phyloP scores from a whole-genome alignment of 306 rosid genomes.

The Hippophae gyantsensis region DNA sequence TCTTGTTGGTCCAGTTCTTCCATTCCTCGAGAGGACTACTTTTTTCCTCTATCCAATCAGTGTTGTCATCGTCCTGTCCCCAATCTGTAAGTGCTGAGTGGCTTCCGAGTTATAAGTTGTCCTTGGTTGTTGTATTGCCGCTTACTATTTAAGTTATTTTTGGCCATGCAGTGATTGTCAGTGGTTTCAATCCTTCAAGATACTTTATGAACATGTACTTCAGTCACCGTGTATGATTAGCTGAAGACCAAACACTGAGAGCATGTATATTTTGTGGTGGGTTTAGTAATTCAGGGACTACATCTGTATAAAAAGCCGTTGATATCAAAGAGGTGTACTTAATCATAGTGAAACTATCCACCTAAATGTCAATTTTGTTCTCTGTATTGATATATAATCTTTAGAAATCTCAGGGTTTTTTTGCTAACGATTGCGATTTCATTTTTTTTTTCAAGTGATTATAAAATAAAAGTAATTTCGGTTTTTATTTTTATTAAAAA shows the following conservation, averaged over 20 bases:
- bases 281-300: slow-evolving; percentile 29
- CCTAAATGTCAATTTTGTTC: slow-evolving; percentile 20
- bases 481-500: not conserved
- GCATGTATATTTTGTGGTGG: slow-evolving; percentile 31
- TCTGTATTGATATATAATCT: slow-evolving; percentile 10
- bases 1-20: slow-evolving; percentile 60
- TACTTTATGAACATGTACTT: slow-evolving; percentile 85
- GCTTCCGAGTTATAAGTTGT: slow-evolving; percentile 17
- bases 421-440: not conserved
- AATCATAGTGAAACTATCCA: slow-evolving; percentile 26
- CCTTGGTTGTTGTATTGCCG: slow-evolving; percentile 6
- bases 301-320: slow-evolving; percentile 30
- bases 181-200: slow-evolving; percentile 98
- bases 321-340: slow-evolving; percentile 28
- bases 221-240: slow-evolving; percentile 52
- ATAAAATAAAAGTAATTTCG: too few species aligned
- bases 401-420: not conserved
- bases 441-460: too few species aligned
- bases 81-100: slow-evolving; percentile 71
- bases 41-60: slow-evolving; percentile 93
- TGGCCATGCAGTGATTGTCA: slow-evolving; percentile 68
- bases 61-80: slow-evolving; percentile 75
- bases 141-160: slow-evolving; percentile 21
- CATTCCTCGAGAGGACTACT: slow-evolving; percentile 92
- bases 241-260: slow-evolving; percentile 29